Percentiles rank a stretch among this genome's conserved stretches.
phyloP scores from a whole-genome alignment of 805 yeast species.

The Candida patagonica region DNA sequence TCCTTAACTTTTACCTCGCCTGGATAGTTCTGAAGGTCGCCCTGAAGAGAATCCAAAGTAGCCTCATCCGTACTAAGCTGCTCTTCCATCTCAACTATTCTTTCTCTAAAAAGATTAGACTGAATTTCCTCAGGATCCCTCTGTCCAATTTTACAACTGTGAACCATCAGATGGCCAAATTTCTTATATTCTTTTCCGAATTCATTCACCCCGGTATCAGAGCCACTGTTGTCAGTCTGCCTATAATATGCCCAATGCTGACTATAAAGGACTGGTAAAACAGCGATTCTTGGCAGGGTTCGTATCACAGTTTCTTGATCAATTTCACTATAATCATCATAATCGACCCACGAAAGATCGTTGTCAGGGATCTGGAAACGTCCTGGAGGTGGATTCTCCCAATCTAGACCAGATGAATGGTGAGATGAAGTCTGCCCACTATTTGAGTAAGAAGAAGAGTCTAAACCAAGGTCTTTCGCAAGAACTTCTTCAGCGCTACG shows the following conservation, averaged over 20 bases:
- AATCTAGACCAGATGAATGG: slow-evolving; percentile 12
- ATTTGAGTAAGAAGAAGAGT: slow-evolving; percentile 9
- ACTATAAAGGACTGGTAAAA: slow-evolving; percentile 55
- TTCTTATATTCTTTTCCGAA: slow-evolving; percentile 29
- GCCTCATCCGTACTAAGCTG: slow-evolving; percentile 25
- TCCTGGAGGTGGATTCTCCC: slow-evolving; percentile 18
- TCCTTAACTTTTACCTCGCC: slow-evolving; percentile 14
- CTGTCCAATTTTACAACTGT: slow-evolving; percentile 44
- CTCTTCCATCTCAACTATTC: slow-evolving; percentile 24
- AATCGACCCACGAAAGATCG: slow-evolving; percentile 55
- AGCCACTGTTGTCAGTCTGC: slow-evolving; percentile 39
- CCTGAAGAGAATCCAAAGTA: slow-evolving; percentile 25
- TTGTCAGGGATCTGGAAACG: slow-evolving; percentile 25
- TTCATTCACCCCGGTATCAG: slow-evolving; percentile 9
- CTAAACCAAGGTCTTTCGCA: slow-evolving; percentile 20
- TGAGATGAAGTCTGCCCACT: slow-evolving; percentile 10
- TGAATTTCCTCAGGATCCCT: slow-evolving; percentile 23
- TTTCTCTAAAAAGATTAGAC: slow-evolving; percentile 18
- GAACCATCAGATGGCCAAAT: slow-evolving; percentile 48
- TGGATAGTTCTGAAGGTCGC: slow-evolving; percentile 17
- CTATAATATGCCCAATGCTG: slow-evolving; percentile 63
- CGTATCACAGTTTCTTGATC: slow-evolving; percentile 29
- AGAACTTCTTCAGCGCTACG: slow-evolving; percentile 37
- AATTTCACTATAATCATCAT: slow-evolving; percentile 66
- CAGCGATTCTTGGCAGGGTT: slow-evolving; percentile 32